Percentiles rank a stretch among this genome's conserved stretches.
These are phyloP conservation scores for Oryza punctata DNA, from an alignment of 176 grass and related monocot species.

Conservation along the genomic window DNA sequence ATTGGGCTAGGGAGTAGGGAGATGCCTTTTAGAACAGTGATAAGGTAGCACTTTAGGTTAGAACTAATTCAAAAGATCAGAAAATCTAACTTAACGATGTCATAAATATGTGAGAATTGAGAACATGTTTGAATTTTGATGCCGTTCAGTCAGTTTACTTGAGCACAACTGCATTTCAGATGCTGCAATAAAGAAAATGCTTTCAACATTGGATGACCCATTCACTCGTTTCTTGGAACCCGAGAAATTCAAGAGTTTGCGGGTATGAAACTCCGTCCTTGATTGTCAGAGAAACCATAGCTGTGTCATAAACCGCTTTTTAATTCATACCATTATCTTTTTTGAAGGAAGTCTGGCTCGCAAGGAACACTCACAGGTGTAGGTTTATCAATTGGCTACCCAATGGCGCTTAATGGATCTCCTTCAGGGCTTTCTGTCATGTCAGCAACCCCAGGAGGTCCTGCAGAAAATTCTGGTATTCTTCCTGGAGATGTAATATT, in stretches of 20 bases:
- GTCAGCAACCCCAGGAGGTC: conserved; percentile 76
- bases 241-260: conserved; percentile 96
- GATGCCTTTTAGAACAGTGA: neutral
- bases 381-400: conserved; percentile 88
- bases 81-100: neutral
- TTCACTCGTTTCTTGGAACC: conserved; percentile 98
- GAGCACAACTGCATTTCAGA: conserved; percentile 52
- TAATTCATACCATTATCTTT: conserved; percentile 52
- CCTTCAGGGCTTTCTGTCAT: conserved; percentile 77
- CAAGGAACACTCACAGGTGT: conserved; percentile 93
- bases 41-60: neutral
- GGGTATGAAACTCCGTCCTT: conserved; percentile 54
- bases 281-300: conserved; percentile 13
- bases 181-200: conserved; percentile 92
- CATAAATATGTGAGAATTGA: neutral
- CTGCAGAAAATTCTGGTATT: conserved; percentile 89
- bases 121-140: neutral
- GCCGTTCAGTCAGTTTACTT: neutral
- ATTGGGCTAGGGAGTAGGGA: neutral
- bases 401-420: conserved; percentile 60
- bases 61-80: neutral
- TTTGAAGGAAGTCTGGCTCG: conserved; percentile 97
- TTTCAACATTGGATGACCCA: conserved; percentile 81
- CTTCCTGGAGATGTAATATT: conserved; percentile 83
- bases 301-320: conserved; percentile 13